phyloP scores from a whole-genome alignment of 2,329 filamentous ascomycete species.

The Lachnum nothofagi region DNA sequence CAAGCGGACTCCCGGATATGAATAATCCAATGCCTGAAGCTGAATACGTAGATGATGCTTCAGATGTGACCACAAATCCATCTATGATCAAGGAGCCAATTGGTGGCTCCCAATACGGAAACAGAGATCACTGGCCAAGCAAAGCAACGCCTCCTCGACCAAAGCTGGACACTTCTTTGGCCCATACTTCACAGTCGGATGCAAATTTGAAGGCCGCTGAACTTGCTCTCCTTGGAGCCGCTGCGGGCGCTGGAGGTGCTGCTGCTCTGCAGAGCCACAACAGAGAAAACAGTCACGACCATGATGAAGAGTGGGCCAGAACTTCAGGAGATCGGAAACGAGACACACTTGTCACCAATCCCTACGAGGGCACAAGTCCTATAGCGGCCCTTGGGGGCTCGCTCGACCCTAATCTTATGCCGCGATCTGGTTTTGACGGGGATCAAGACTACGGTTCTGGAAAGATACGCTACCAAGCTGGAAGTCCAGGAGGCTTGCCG shows the following conservation, averaged over 20 bases:
- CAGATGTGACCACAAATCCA: constrained; percentile 75
- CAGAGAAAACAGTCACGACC: constrained; percentile 50
- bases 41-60: constrained; percentile 56
- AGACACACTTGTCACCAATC: constrained; percentile 62
- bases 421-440: constrained; percentile 32
- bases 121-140: constrained; percentile 49
- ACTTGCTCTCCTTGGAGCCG: constrained; percentile 40
- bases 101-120: constrained; percentile 36
- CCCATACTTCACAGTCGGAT: constrained; percentile 18
- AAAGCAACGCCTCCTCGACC: constrained; percentile 45
- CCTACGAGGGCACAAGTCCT: constrained; percentile 61
- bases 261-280: constrained; percentile 50
- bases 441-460: constrained; percentile 38
- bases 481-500: constrained; percentile 53
- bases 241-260: constrained; percentile 49
- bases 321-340: constrained; percentile 59
- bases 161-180: constrained; percentile 12
- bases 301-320: constrained; percentile 60
- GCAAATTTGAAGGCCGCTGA: constrained; percentile 31
- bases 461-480: constrained; percentile 28
- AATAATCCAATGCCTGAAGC: constrained; percentile 72
- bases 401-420: constrained; percentile 43
- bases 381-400: constrained; percentile 41
- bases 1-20: constrained; percentile 64
- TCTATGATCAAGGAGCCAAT: constrained; percentile 74